Conservation (phyloP, 805 yeast genomes). For the Cyberlindnera bimundalis region DNA sequence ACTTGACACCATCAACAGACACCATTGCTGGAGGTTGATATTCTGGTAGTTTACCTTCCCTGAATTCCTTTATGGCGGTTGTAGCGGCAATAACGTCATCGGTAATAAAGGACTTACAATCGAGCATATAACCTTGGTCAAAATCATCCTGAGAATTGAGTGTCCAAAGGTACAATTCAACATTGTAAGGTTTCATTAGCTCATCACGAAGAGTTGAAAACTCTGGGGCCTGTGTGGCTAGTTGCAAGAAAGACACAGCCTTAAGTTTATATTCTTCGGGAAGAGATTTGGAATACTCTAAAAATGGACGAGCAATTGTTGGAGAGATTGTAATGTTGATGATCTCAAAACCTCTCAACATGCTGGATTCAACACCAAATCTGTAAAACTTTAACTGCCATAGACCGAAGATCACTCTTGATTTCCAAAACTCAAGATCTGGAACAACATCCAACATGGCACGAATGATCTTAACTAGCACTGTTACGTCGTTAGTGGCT, state of each 20-base stretch:
- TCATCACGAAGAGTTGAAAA: constrained; percentile 30
- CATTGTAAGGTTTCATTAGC: constrained; percentile 29
- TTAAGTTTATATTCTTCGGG: constrained; percentile 44
- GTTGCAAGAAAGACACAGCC: constrained; percentile 49
- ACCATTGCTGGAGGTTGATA: constrained; percentile 10
- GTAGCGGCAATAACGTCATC: constrained; percentile 33
- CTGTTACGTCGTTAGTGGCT: constrained; percentile 40
- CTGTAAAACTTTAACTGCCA: constrained; percentile 48
- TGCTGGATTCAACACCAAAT: constrained; percentile 37
- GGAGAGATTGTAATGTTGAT: constrained; percentile 36
- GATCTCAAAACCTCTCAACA: constrained; percentile 34
- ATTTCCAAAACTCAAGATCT: constrained; percentile 43
- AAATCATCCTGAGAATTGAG: constrained; percentile 38
- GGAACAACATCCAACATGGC: constrained; percentile 35
- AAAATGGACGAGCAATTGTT: constrained; percentile 30
- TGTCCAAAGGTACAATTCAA: constrained; percentile 50
- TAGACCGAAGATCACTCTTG: constrained; percentile 46
- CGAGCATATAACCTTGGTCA: constrained; percentile 33
- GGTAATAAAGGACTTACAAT: constrained; percentile 40
- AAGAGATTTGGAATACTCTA: constrained; percentile 36
- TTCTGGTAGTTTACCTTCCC: constrained; percentile 5
- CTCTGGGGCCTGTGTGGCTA: constrained; percentile 43
- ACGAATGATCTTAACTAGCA: constrained; percentile 38
- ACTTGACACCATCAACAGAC: constrained; percentile 6
- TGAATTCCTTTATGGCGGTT: constrained; percentile 10